Evolutionary conservation across 1,284 basidiomycete genomes (phyloP), one percentile per base, ranked within the genome.

Genomic region (Neonothopanus nambi): DNA sequence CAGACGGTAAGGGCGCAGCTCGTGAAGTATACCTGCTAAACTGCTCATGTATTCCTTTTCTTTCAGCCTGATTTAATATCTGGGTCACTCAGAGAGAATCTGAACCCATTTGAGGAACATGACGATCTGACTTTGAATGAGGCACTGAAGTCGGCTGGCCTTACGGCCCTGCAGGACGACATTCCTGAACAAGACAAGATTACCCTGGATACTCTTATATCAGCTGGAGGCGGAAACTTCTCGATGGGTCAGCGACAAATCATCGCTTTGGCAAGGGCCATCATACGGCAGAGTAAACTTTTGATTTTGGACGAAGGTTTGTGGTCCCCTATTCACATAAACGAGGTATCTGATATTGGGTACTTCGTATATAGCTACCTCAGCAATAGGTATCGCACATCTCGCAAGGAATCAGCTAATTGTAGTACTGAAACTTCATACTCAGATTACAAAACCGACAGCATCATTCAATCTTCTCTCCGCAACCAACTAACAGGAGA

Each of bases 91-190:
- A 72, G 82, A 8, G 67, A 78, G 48, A 85, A 85, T 61, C 64
- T 88, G 11, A 85, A 87, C 61, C 89, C 91, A 0, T 93, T 92
- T 65, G 80, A 77, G 5, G 77, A 87, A 63, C 77, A 85, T 62
- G 87, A 90, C 47, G 91, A 93, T 64, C 78, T 79, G 0, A 72
- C 70, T 2, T 68, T 86, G 43, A 82, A 84, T 54, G 71, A 72
- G 48, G 79, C 84, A 1, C 65, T 87, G 1, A 74, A 77, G n/a
- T 70, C 80, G 23, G 74, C 82, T 5, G 82, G 82, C 1, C 65
- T 86, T 2, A 80, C 75, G 59, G 70, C 79, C 2, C 64, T 83
- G 3, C 80, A 82, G 28, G 51, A 46, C 60, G 70, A 58, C 35
- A 76, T 81, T 60, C 66, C 65, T 24, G 79, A 80, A 24, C 76